Evolutionary conservation across 2,329 filamentous ascomycete genomes (phyloP).

Genomic region (Colletotrichum sublineola): DNA sequence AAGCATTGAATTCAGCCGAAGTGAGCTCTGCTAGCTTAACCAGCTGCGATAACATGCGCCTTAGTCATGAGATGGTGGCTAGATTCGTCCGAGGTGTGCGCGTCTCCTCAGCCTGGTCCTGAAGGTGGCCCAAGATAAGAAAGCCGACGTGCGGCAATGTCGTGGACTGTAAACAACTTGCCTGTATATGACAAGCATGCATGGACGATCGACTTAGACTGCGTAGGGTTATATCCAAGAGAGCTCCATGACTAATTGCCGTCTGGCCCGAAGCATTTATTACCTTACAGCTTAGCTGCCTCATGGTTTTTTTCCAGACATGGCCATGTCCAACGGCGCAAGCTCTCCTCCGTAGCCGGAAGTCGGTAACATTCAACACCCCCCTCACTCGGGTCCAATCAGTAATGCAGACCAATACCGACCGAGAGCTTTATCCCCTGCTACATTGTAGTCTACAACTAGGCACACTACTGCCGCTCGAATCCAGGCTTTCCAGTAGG

Average conservation of each 20-base stretch:
- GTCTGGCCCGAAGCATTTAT: neutral
- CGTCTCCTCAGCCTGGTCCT: conserved; percentile 8
- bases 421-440: neutral
- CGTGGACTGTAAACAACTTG: neutral
- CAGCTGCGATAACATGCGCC: neutral
- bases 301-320: neutral
- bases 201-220: neutral
- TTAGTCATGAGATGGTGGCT: neutral
- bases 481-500: neutral
- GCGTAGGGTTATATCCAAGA: neutral
- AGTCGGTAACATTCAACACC: neutral
- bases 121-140: neutral
- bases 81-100: conserved; percentile 15
- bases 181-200: neutral
- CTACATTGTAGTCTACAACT: neutral
- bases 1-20: conserved; percentile 14
- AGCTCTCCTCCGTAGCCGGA: neutral
- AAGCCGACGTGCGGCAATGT: neutral
- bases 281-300: neutral
- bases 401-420: conserved; percentile 17
- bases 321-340: neutral
- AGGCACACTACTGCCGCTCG: neutral
- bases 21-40: neutral
- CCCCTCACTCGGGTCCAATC: conserved; percentile 10
- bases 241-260: neutral